Base-by-base conservation (phyloP, 2,329 filamentous ascomycete genomes). In the Talaromyces atroroseus region DNA sequence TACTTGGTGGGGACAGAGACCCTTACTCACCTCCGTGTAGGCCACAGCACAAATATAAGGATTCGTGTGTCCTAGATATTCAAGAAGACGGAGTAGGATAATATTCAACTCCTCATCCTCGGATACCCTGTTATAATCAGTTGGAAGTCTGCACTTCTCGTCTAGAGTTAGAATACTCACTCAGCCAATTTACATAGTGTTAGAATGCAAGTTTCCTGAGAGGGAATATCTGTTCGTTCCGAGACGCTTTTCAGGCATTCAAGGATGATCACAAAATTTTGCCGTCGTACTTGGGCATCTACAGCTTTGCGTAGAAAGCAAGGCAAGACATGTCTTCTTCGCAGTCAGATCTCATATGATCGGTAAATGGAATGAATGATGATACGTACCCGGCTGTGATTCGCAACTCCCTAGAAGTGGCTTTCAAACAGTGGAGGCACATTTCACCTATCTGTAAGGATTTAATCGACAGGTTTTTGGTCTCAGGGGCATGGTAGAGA, bases 31-130 rank as follows among this genome's bases (percentile, higher is more conserved):
- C 74, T 96, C 92, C 62, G 88, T 88, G 68, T 91, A 94, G 3
- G 92, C 90, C 61, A 91, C 82, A 4, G 87, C 88, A 53, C 87
- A 90, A 8, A 95, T 78, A 32, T 96, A 82, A 40, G 83, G 82
- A 68, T 95, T 96, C 44, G 82, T 78, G 72, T 94, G 88, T 7
- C 92, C 92, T 8, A 97, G 78, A 67, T 94, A 96, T 57, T 95
- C 89, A 8, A 96, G 79, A 6, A 97, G 80, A 62, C 89, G 86
- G 56, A 95, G 80, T 29, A 99, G 77, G 21, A 94, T 87, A 52
- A 96, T 82, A 63, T 94, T 94, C 55, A 96, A 82, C 68, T 96
- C 90, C 60, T 92, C 85, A 60, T 94, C 89, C 16, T 84, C 82
- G 46, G 89, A 87, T 10, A 87, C 80, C 57, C 84, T 86, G 53